A percentile compares a stretch with the other conserved stretches of the same genome.
phyloP scores from a whole-genome alignment of 768 basidiomycete species.

The Clitopilus passeckerianus region DNA sequence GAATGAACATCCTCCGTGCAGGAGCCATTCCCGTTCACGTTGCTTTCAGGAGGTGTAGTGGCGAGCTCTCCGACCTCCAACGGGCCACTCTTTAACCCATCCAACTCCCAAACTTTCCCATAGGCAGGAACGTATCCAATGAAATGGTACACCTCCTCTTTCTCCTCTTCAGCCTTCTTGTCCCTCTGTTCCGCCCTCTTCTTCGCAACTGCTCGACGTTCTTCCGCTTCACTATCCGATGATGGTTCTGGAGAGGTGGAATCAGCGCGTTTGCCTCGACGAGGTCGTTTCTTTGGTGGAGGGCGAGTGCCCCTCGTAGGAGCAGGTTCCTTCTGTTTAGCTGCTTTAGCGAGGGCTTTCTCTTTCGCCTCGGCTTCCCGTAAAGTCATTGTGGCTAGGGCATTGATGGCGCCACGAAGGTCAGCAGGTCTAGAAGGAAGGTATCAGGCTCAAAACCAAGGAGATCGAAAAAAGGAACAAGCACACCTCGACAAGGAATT shows the following conservation, averaged over 20 bases:
- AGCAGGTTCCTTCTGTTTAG: conserved; percentile 10
- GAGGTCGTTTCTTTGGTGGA: not conserved
- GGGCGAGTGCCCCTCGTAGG: not conserved
- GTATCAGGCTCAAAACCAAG: conserved; percentile 3
- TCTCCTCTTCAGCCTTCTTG: conserved; percentile 20
- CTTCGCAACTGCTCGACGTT: not conserved
- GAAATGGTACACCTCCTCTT: conserved; percentile 57
- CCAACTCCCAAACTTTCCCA: conserved; percentile 69
- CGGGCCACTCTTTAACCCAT: conserved; percentile 58
- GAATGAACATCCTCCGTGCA: too few species aligned
- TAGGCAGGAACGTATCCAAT: conserved; percentile 59
- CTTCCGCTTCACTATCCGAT: not conserved
- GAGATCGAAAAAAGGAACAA: not conserved
- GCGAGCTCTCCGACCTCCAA: conserved; percentile 60
- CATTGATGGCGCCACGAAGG: conserved; percentile 45
- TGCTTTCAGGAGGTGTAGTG: not conserved
- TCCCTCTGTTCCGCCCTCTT: conserved; percentile 5
- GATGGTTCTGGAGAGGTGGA: not conserved
- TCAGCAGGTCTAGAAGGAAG: conserved; percentile 43
- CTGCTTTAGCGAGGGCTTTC: conserved; percentile 16
- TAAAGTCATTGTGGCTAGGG: conserved; percentile 39
- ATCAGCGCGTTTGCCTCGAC: not conserved
- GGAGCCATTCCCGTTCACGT: not conserved
- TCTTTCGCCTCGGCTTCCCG: conserved; percentile 33
- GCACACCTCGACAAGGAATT: conserved; percentile 60